These are phyloP conservation scores for Punica granatum DNA, from an alignment of 345 rosid genomes.

Conservation along the genomic window DNA sequence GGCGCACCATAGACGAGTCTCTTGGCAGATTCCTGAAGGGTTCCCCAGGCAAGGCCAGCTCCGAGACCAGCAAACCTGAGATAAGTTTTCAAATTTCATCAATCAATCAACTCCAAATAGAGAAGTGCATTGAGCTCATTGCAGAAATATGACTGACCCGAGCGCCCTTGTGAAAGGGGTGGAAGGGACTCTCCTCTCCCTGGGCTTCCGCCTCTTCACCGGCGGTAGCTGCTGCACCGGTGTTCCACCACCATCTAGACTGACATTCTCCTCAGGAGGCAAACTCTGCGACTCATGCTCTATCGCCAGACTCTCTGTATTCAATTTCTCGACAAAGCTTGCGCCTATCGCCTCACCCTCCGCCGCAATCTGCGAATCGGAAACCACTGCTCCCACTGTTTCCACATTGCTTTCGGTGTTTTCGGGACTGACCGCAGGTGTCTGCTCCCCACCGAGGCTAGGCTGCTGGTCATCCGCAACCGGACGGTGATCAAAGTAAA, in stretches of 20 bases:
- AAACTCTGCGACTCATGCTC: constrained; percentile 17
- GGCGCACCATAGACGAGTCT: constrained; percentile 74
- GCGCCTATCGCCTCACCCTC: constrained; percentile 10
- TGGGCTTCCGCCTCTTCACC: constrained; percentile 60
- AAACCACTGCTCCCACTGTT: constrained; percentile 1
- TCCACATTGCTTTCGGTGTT: neutral
- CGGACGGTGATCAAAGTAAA: constrained; percentile 29
- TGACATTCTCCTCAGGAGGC: constrained; percentile 14
- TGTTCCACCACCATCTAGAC: constrained; percentile 15
- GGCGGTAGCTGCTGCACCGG: constrained; percentile 12
- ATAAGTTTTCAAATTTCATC: constrained; percentile 24
- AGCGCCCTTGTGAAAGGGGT: constrained; percentile 83
- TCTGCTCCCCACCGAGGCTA: neutral
- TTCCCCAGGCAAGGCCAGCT: constrained; percentile 98
- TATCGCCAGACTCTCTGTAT: neutral
- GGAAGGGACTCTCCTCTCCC: constrained; percentile 88
- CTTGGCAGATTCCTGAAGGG: constrained; percentile 77
- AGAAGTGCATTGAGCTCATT: neutral
- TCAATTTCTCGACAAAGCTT: neutral
- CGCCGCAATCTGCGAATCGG: constrained; percentile 7
- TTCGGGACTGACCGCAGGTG: neutral
- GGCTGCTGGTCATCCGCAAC: constrained; percentile 1
- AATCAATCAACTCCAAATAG: constrained; percentile 1
- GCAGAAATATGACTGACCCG: constrained; percentile 38
- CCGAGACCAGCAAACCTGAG: constrained; percentile 97